Percentiles rank a stretch among this genome's conserved stretches.
These are phyloP conservation scores for Mangifera indica DNA, from an alignment of 345 rosid genomes.

Conservation along the genomic window DNA sequence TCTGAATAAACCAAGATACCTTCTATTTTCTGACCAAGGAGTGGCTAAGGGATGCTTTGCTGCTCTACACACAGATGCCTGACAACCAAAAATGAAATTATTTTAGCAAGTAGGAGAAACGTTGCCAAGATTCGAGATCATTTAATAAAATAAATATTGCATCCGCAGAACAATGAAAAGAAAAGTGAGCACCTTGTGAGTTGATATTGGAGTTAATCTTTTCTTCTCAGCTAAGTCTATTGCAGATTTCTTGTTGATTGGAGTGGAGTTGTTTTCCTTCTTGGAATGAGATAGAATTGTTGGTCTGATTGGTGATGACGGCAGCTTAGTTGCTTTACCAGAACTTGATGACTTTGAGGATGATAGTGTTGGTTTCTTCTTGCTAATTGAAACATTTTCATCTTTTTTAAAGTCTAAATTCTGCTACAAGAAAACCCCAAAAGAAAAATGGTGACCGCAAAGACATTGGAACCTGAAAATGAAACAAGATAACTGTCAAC, in stretches of 20 bases:
- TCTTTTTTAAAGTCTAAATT: slow-evolving; percentile 27
- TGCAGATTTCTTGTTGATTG: slow-evolving; percentile 30
- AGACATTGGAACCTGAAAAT: slow-evolving; percentile 7
- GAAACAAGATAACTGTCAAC: background rate
- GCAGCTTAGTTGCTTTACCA: slow-evolving; percentile 3
- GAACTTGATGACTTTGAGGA: slow-evolving; percentile 26
- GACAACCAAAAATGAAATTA: slow-evolving; percentile 23
- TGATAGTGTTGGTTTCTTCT: slow-evolving; percentile 37
- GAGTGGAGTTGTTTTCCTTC: slow-evolving; percentile 40
- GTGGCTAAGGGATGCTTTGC: slow-evolving; percentile 44
- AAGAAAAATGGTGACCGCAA: background rate
- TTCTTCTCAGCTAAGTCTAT: slow-evolving; percentile 27
- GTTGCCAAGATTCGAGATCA: background rate
- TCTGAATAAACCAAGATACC: slow-evolving; percentile 29
- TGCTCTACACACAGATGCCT: slow-evolving; percentile 41
- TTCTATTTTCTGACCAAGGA: slow-evolving; percentile 53
- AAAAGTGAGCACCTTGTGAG: slow-evolving; percentile 40
- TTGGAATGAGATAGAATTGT: slow-evolving; percentile 23
- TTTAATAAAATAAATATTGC: background rate
- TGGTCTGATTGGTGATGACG: background rate
- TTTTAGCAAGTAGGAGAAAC: slow-evolving; percentile 10
- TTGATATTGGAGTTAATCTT: slow-evolving; percentile 56
- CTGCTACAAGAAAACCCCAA: slow-evolving; percentile 28
- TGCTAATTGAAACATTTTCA: slow-evolving; percentile 31
- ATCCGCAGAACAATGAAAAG: background rate